Percentiles rank a stretch among this genome's conserved stretches.
These are phyloP conservation scores for Vachellia pachyceras DNA, from an alignment of 306 rosid genomes.

Conservation along the genomic window DNA sequence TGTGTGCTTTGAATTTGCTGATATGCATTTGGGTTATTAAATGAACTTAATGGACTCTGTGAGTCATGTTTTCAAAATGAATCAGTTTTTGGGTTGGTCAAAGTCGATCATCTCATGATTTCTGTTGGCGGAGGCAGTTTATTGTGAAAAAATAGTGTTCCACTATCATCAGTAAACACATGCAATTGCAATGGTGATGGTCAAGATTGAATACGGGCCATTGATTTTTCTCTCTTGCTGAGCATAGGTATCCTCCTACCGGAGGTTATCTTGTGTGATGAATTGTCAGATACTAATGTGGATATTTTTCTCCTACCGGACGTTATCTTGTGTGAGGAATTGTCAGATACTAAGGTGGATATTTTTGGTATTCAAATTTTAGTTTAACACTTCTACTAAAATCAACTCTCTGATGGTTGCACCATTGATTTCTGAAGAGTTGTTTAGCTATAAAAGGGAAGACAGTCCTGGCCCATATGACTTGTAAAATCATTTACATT, in stretches of 20 bases:
- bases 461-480: constrained; percentile 7
- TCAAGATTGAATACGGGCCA: not conserved
- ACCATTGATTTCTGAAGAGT: too few relatives aligned
- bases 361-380: too few relatives aligned
- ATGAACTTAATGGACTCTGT: not conserved
- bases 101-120: not conserved
- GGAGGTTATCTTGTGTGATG: too few relatives aligned
- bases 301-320: too few relatives aligned
- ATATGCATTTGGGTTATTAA: not conserved
- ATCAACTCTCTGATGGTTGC: too few relatives aligned
- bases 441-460: not conserved
- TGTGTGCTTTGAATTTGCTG: not conserved
- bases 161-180: not conserved
- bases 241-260: too few relatives aligned
- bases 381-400: too few relatives aligned
- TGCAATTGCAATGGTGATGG: not conserved
- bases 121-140: not conserved
- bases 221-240: too few relatives aligned
- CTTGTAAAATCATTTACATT: not conserved
- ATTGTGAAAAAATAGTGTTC: not conserved
- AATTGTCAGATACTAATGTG: too few relatives aligned
- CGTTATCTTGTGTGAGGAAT: too few relatives aligned
- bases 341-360: too few relatives aligned
- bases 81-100: too few relatives aligned
- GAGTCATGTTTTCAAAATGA: not conserved